Conservation (phyloP, 2,329 filamentous ascomycete genomes). For the Ustilaginoidea virens region DNA sequence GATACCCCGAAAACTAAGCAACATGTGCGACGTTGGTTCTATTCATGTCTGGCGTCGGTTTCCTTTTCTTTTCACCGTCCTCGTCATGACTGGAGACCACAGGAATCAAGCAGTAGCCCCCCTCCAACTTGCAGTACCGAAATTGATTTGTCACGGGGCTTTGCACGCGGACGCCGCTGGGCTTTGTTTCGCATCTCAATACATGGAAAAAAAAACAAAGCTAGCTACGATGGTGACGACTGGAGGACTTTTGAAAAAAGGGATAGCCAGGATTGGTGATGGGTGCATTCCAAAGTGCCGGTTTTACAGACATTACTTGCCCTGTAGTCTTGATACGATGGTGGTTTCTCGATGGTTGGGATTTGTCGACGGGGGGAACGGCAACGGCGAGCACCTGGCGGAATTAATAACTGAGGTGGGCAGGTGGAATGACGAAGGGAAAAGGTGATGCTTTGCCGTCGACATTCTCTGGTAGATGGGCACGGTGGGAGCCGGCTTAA, state of each 20-base stretch:
- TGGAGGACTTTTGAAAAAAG: slow-evolving; percentile 12
- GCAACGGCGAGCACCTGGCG: slow-evolving; percentile 7
- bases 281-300: slow-evolving; percentile 3
- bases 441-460: slow-evolving; percentile 6
- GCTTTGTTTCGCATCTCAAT: slow-evolving; percentile 15
- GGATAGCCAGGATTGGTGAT: slow-evolving; percentile 7
- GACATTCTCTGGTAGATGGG: slow-evolving; percentile 8
- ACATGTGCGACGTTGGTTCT: slow-evolving; percentile 26
- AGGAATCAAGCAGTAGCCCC: slow-evolving; percentile 26
- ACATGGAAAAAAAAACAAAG: too few species aligned
- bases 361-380: slow-evolving; percentile 4
- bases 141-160: slow-evolving; percentile 15
- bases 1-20: slow-evolving; percentile 14
- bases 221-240: slow-evolving; percentile 16
- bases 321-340: slow-evolving; percentile 3
- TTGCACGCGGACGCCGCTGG: slow-evolving; percentile 12
- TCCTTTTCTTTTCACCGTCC: slow-evolving; percentile 19
- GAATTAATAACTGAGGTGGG: slow-evolving; percentile 5
- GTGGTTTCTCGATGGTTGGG: slow-evolving; percentile 2
- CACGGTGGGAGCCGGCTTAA: slow-evolving; percentile 4
- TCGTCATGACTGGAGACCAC: slow-evolving; percentile 24
- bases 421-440: slow-evolving; percentile 4
- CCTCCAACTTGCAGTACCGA: slow-evolving; percentile 18
- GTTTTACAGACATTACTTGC: slow-evolving; percentile 1
- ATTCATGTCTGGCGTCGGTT: slow-evolving; percentile 33